Conservation (phyloP, 2,329 filamentous ascomycete species). For the Orbilia blumenaviensis region DNA sequence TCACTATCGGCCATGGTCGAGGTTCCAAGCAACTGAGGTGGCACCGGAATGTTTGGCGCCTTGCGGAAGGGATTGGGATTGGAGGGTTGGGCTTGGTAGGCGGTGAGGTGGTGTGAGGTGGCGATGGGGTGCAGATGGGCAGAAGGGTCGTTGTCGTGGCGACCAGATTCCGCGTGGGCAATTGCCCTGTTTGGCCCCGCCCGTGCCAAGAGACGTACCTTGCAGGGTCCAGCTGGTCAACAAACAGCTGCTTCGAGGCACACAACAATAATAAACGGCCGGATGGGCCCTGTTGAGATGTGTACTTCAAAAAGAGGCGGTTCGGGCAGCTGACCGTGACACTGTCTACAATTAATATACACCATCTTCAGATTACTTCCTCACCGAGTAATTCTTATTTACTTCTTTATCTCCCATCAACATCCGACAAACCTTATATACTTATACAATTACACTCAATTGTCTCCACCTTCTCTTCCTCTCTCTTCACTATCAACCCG, state of each 20-base stretch:
- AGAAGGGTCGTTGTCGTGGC: constrained; percentile 22
- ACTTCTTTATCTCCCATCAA: neutral
- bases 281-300: neutral
- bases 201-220: constrained; percentile 16
- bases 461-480: no score
- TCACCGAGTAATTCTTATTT: neutral
- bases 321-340: constrained; percentile 16
- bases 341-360: constrained; percentile 11
- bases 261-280: constrained; percentile 29
- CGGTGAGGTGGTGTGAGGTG: neutral
- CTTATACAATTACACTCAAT: no score
- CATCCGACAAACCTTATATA: no score
- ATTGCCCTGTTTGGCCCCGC: constrained; percentile 4
- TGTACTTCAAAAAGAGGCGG: constrained; percentile 16
- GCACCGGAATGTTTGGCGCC: constrained; percentile 17
- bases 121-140: neutral
- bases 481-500: no score
- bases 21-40: constrained; percentile 14
- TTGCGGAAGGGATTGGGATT: neutral
- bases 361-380: neutral
- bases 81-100: neutral
- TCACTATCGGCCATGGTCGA: constrained; percentile 16
- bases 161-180: constrained; percentile 5
- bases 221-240: constrained; percentile 43
- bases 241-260: constrained; percentile 47